Evolutionary conservation across 352 stramenopile genomes (phyloP).

Genomic region (Phytophthora sojae): DNA sequence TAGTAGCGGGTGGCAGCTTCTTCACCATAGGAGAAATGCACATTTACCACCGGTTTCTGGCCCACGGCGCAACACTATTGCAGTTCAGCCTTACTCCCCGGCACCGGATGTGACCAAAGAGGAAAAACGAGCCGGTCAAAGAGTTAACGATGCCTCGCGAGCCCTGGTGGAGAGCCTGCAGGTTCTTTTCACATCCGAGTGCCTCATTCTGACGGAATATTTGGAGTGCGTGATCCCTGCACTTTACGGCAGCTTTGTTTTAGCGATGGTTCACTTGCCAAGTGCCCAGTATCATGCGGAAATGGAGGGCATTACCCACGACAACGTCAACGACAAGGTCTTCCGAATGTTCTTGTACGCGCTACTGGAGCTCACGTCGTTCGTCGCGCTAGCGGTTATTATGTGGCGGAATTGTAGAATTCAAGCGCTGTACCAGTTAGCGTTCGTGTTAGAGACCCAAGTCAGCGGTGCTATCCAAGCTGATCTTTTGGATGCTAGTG

Average conservation of each 20-base stretch:
- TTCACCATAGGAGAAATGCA: too few relatives aligned
- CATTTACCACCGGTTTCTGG: too few relatives aligned
- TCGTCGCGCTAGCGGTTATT: conserved; percentile 4
- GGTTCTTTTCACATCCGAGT: neutral
- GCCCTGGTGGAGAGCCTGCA: too few relatives aligned
- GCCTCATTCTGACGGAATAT: neutral
- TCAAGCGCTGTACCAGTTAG: conserved; percentile 22
- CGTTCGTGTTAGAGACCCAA: conserved; percentile 31
- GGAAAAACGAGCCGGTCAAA: too few relatives aligned
- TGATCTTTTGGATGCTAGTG: conserved; percentile 21
- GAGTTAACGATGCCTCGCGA: too few relatives aligned
- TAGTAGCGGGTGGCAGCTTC: too few relatives aligned
- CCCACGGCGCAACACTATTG: too few relatives aligned
- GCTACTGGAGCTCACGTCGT: too few relatives aligned
- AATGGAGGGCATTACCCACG: conserved; percentile 5
- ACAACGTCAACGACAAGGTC: too few relatives aligned
- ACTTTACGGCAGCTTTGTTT: neutral
- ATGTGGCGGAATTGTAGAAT: conserved; percentile 14
- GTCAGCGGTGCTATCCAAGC: conserved; percentile 8
- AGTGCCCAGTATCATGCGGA: conserved; percentile 4
- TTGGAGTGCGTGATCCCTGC: neutral
- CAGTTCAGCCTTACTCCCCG: too few relatives aligned
- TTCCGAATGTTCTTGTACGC: too few relatives aligned
- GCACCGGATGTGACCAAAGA: too few relatives aligned
- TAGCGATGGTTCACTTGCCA: neutral